Evolutionary conservation across 225 moss, liverwort and hornwort genomes (phyloP), one percentile per base, ranked within the genome.

Genomic region (Ulota crispa): DNA sequence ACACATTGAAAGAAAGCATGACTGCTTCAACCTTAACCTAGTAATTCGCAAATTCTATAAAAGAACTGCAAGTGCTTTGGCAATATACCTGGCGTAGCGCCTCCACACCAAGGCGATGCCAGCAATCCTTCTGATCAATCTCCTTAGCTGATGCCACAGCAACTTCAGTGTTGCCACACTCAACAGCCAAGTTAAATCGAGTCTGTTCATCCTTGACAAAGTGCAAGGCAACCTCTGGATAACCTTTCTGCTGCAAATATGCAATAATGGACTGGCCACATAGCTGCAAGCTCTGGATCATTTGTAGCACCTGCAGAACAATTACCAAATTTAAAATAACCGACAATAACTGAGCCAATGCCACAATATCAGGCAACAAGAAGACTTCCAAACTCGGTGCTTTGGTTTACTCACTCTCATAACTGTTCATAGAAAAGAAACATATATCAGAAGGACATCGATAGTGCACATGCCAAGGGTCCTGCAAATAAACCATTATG

Each of bases 231-330:
- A 97, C 96, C 82, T 96, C 96, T 4, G 96, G 96, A 71, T 93
- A 96, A 31, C 96, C 96, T 74, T 96, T 96, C 87, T 94, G 96
- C 77, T 97, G 96, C 31, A 97, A 87, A 63, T 97, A 97, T 15
- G 96, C 96, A 68, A 97, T 97, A 69, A 97, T 97, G 12, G 96
- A 97, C 87, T 97, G 96, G 31, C 96, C 96, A 86, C 96, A 97
- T 9, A 97, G 92, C 81, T 97, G 94, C 76, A 94, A 92, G 69
- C 92, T 94, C 57, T 94, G 90, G 36, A 97, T 95, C 96, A 97
- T 94, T 61, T 93, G 92, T 8, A 97, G 85, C 61, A 97, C 96
- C 89, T 89, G 83, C 64, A 87, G 23, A 32, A 39, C 30, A 79
- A 71, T 66, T 20, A 78, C 39, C 30, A 16, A 54, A 0, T 31